phyloP scores from a whole-genome alignment of 805 yeast genomes.

The Ogataea glucozyma region DNA sequence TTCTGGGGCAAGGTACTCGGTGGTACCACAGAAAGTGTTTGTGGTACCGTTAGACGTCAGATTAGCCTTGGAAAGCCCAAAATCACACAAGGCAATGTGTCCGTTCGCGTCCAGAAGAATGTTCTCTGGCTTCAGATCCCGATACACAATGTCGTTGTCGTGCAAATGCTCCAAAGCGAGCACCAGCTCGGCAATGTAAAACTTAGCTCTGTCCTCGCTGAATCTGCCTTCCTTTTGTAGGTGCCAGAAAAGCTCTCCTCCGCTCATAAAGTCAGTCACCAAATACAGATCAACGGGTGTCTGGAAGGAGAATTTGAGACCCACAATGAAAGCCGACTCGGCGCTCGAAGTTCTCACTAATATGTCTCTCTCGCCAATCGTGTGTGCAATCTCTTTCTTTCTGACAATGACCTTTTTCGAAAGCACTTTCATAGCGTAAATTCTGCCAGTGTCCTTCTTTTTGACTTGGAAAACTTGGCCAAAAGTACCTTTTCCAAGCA shows the following conservation, averaged over 20 bases:
- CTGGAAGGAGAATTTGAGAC: conserved; percentile 93
- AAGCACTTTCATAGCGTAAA: conserved; percentile 96
- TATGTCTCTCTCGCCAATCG: conserved; percentile 95
- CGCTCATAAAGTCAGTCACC: conserved; percentile 97
- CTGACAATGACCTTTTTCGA: conserved; percentile 93
- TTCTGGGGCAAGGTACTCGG: conserved; percentile 97
- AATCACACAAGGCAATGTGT: conserved; percentile 95
- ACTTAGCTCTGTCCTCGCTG: conserved; percentile 90
- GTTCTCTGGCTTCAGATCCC: conserved; percentile 97
- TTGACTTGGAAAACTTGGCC: conserved; percentile 97
- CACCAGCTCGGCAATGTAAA: conserved; percentile 94
- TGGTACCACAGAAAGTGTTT: conserved; percentile 97
- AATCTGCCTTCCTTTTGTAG: conserved; percentile 95
- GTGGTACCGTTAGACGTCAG: conserved; percentile 84
- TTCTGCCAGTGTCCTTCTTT: conserved; percentile 83
- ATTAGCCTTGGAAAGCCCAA: conserved; percentile 94
- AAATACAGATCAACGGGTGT: conserved; percentile 89
- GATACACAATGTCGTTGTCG: conserved; percentile 91
- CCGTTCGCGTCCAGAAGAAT: conserved; percentile 95
- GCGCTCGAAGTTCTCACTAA: conserved; percentile 89
- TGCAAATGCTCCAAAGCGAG: conserved; percentile 92
- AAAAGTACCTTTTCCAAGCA: conserved; percentile 94
- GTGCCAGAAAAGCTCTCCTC: conserved; percentile 80
- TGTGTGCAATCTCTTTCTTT: conserved; percentile 97
- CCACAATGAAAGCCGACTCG: conserved; percentile 81